These are phyloP conservation scores for Geranomyces variabilis DNA, from an alignment of 192 early-diverging fungal genomes.

Conservation along the genomic window DNA sequence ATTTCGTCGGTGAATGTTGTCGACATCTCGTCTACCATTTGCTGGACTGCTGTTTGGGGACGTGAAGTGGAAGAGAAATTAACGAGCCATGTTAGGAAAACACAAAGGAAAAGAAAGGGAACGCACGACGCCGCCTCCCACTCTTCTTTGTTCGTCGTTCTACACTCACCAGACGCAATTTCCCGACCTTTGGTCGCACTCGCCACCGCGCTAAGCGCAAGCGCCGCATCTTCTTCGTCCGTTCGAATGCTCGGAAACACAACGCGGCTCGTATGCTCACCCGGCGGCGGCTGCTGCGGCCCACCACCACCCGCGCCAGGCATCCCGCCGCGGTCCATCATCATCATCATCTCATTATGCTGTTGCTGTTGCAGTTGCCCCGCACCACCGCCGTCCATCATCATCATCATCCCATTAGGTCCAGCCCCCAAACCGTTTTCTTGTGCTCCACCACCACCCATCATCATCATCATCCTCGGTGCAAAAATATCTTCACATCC, in stretches of 20 bases:
- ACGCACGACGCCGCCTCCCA: no score
- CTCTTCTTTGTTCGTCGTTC: not conserved
- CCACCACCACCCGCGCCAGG: not conserved
- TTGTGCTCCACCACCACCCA: not conserved
- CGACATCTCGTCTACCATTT: constrained; percentile 39
- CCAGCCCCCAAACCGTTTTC: constrained; percentile 21
- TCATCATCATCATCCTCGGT: not conserved
- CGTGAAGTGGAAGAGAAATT: not conserved
- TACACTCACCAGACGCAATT: constrained; percentile 22
- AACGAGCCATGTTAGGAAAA: not conserved
- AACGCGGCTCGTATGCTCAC: constrained; percentile 17
- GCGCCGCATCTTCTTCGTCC: constrained; percentile 29
- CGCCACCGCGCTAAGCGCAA: constrained; percentile 22
- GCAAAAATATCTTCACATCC: constrained; percentile 39
- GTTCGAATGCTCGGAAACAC: constrained; percentile 35
- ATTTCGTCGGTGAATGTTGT: constrained; percentile 35
- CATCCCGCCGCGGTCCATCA: not conserved
- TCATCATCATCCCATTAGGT: constrained; percentile 9
- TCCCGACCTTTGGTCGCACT: constrained; percentile 27
- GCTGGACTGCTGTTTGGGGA: constrained; percentile 25
- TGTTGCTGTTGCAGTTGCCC: not conserved
- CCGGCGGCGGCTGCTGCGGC: not conserved
- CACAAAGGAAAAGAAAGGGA: not conserved
- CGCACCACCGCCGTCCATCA: not conserved
- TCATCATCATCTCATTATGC: no score